Evolutionary conservation across 441 rosid genomes (phyloP).

Genomic region (Biscutella laevigata): DNA sequence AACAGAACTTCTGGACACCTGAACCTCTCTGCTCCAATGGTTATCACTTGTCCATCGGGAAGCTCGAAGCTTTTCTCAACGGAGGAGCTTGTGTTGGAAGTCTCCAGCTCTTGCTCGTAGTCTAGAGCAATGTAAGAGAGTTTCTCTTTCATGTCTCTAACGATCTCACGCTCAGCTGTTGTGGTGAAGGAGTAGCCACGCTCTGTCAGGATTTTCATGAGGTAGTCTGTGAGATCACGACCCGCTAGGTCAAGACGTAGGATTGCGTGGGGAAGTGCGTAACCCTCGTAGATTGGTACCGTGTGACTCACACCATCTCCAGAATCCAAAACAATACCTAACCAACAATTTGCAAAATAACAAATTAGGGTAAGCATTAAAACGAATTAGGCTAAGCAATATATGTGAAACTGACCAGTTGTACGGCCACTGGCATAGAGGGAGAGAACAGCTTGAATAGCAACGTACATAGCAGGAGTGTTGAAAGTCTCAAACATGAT

Average conservation of each 20-base stretch:
- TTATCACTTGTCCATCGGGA: too few relatives aligned
- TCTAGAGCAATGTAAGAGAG: conserved; percentile 53
- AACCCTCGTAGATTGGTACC: conserved; percentile 34
- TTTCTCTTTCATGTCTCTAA: too few relatives aligned
- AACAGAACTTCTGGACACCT: conserved; percentile 51
- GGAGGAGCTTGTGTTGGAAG: conserved; percentile 44
- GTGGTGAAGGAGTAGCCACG: conserved; percentile 30
- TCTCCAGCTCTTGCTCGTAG: conserved; percentile 50
- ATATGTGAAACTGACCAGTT: conserved; percentile 25
- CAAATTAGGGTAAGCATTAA: neutral
- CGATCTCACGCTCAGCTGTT: conserved; percentile 30
- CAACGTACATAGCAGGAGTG: too few relatives aligned
- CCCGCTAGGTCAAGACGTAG: conserved; percentile 33
- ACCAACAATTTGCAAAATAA: neutral
- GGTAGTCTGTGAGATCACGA: conserved; percentile 27
- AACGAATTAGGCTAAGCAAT: too few relatives aligned
- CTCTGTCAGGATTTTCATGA: conserved; percentile 31
- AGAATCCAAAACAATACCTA: conserved; percentile 34
- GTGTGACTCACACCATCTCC: conserved; percentile 37
- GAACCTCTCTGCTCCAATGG: conserved; percentile 54
- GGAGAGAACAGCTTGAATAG: conserved; percentile 36
- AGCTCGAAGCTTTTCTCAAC: conserved; percentile 50
- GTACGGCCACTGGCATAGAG: conserved; percentile 43
- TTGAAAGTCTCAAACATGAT: too few relatives aligned
- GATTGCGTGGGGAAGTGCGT: conserved; percentile 32